Conservation (phyloP, 2,329 filamentous ascomycete genomes). For the Hypoxylon sp. region DNA sequence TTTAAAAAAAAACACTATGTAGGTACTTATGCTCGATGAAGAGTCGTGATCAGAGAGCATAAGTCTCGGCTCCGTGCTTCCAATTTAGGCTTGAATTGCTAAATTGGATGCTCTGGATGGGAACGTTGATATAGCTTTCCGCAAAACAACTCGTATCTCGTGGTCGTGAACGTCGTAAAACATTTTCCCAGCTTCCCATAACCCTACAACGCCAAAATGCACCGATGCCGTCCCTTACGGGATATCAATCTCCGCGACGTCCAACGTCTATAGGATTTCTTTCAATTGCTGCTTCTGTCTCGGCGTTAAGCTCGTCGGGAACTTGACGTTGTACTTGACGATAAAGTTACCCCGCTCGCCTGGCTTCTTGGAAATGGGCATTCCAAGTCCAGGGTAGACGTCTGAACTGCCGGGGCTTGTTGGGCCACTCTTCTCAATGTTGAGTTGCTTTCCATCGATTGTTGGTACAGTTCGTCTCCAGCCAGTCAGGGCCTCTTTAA, state of each 20-base stretch:
- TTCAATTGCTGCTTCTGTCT: constrained; percentile 84
- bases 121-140: constrained; percentile 16
- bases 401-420: constrained; percentile 88
- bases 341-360: constrained; percentile 87
- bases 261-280: constrained; percentile 73
- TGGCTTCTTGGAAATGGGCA: constrained; percentile 94
- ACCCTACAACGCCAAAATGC: constrained; percentile 38
- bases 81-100: not conserved
- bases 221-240: constrained; percentile 2
- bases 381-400: constrained; percentile 85
- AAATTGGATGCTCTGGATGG: constrained; percentile 10
- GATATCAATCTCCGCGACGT: constrained; percentile 16
- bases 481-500: constrained; percentile 95
- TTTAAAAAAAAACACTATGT: not conserved
- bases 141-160: constrained; percentile 21
- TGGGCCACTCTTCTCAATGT: constrained; percentile 82
- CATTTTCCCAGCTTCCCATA: constrained; percentile 24
- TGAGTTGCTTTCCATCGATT: constrained; percentile 90
- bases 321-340: constrained; percentile 92
- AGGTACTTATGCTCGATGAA: constrained; percentile 20
- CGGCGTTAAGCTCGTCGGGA: constrained; percentile 81
- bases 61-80: constrained; percentile 13
- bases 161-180: constrained; percentile 33
- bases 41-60: not conserved
- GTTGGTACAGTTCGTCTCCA: constrained; percentile 94